These are phyloP conservation scores for Chalciporus sp. DNA, from an alignment of 1,284 basidiomycete species.

Conservation along the genomic window DNA sequence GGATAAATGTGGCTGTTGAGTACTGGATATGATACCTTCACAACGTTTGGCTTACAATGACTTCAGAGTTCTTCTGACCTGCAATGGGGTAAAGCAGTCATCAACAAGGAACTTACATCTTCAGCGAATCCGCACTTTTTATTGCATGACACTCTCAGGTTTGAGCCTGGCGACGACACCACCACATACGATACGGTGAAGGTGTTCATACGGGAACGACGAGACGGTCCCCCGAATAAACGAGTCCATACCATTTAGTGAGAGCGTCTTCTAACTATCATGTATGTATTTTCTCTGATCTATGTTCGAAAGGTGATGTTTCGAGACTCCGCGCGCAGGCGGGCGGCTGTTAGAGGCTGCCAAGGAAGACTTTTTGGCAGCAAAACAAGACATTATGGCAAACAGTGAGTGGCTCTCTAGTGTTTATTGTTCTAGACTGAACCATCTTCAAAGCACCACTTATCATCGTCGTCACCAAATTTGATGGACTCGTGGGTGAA, in stretches of 20 bases:
- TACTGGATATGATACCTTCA: not conserved
- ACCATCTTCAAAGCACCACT: not conserved
- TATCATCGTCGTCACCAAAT: slow-evolving; percentile 7
- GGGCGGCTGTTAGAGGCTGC: slow-evolving; percentile 1
- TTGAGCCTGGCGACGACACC: slow-evolving; percentile 1
- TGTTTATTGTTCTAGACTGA: not conserved
- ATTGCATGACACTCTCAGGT: slow-evolving; percentile 2
- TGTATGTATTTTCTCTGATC: not conserved
- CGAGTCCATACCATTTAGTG: slow-evolving; percentile 7
- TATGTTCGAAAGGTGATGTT: not conserved
- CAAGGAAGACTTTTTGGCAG: not conserved
- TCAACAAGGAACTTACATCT: not conserved
- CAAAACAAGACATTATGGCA: not conserved
- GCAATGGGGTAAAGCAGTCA: not conserved
- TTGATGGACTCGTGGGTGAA: not conserved
- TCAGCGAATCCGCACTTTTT: not conserved
- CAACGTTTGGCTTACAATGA: not conserved
- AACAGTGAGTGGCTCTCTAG: not conserved
- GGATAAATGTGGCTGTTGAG: not conserved
- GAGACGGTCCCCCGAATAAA: not conserved
- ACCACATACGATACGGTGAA: not conserved
- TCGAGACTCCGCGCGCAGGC: not conserved
- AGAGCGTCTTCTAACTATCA: not conserved
- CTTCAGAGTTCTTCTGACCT: not conserved
- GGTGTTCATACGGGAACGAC: slow-evolving; percentile 1